Conservation (phyloP, 106 monocot genomes). For the Xerophyta viscosa region DNA sequence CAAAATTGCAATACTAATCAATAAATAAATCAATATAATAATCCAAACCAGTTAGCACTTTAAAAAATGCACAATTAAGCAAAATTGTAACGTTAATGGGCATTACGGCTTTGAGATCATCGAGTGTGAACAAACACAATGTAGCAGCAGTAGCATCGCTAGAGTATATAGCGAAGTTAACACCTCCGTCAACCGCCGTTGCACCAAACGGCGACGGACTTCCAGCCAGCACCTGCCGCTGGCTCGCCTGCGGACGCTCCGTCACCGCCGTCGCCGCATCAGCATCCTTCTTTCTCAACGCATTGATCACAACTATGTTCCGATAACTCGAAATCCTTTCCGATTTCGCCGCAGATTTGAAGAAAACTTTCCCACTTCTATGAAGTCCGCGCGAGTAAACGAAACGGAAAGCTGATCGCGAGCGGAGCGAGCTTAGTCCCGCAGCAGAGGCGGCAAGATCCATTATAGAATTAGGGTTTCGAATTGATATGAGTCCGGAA, state of each 20-base stretch:
- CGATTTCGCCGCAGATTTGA: neutral
- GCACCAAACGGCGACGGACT: slow-evolving; percentile 65
- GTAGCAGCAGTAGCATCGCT: slow-evolving; percentile 41
- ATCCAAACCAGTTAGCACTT: neutral
- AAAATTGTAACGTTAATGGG: no score
- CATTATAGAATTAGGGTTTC: no score
- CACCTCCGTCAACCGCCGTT: slow-evolving; percentile 48
- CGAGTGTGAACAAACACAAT: slow-evolving; percentile 65
- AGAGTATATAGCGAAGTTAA: slow-evolving; percentile 74
- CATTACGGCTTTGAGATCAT: slow-evolving; percentile 49
- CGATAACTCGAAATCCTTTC: neutral
- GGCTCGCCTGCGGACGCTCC: neutral
- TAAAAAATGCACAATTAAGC: neutral
- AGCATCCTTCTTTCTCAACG: neutral
- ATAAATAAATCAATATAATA: neutral
- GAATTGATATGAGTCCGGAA: no score
- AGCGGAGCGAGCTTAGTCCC: no score
- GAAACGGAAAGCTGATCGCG: no score
- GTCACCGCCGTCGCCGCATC: slow-evolving; percentile 7
- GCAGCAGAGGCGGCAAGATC: no score
- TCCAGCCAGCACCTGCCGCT: slow-evolving; percentile 32
- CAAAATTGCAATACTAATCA: neutral
- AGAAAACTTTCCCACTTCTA: no score
- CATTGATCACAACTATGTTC: slow-evolving; percentile 5
- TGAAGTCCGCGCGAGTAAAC: no score